phyloP scores from a whole-genome alignment of 345 rosid genomes.

The Hibiscus syriacus region DNA sequence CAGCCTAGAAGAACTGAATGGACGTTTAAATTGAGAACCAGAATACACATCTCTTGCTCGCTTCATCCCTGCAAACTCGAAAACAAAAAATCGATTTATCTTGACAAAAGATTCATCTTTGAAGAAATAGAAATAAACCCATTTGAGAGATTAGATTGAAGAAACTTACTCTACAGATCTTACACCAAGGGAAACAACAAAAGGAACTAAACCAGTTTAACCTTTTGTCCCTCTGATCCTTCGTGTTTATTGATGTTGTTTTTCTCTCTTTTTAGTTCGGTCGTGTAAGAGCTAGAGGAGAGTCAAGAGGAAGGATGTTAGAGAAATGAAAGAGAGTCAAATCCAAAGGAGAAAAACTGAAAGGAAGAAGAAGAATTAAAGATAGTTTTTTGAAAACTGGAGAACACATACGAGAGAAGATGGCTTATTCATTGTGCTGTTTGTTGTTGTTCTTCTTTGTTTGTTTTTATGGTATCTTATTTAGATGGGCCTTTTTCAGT shows the following conservation, averaged over 20 bases:
- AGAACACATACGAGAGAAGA: neutral
- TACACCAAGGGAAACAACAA: constrained; percentile 2
- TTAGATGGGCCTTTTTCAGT: neutral
- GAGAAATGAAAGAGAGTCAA: neutral
- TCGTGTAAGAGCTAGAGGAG: neutral
- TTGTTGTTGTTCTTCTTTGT: neutral
- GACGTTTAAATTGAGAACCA: constrained; percentile 72
- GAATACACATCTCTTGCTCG: constrained; percentile 53
- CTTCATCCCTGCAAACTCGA: constrained; percentile 51
- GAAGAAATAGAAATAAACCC: neutral
- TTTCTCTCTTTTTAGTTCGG: neutral
- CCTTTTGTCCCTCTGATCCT: neutral
- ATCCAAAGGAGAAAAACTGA: neutral
- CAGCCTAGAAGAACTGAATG: constrained; percentile 57
- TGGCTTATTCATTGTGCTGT: neutral
- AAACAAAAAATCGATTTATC: neutral
- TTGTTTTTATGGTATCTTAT: no score
- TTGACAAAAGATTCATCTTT: neutral
- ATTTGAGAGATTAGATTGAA: neutral
- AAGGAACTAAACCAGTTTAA: constrained; percentile 6
- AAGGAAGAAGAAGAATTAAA: neutral
- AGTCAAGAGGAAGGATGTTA: neutral
- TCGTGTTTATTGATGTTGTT: neutral
- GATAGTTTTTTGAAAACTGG: neutral
- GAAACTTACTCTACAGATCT: constrained; percentile 30